Conservation (phyloP, 2,329 filamentous ascomycete genomes). For the Fusarium sp. region DNA sequence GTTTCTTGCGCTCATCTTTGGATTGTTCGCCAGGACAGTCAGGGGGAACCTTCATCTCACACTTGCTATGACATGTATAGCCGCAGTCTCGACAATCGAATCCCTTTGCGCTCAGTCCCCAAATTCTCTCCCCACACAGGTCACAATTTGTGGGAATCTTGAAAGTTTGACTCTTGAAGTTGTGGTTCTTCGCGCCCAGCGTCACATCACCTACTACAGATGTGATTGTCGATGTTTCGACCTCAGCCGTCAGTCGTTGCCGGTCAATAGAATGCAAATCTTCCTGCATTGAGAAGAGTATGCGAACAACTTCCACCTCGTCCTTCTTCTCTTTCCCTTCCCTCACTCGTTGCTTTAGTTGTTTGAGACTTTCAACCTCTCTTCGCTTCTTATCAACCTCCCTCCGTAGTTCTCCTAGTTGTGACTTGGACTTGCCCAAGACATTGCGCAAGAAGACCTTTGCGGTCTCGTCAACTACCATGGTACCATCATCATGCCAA, state of each 20-base stretch:
- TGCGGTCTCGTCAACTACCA: conserved; percentile 87
- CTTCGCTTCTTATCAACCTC: conserved; percentile 88
- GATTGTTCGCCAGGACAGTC: conserved; percentile 93
- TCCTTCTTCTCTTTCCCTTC: conserved; percentile 90
- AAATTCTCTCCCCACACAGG: conserved; percentile 94
- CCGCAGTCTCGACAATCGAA: conserved; percentile 97
- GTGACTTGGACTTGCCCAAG: conserved; percentile 87
- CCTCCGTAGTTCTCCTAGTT: conserved; percentile 81
- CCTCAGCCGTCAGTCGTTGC: conserved; percentile 86
- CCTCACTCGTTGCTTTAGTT: conserved; percentile 78
- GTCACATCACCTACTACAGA: conserved; percentile 91
- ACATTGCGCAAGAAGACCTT: conserved; percentile 94
- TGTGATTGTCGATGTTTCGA: conserved; percentile 95
- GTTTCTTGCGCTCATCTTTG: conserved; percentile 95
- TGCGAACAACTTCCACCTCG: conserved; percentile 84
- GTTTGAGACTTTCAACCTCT: conserved; percentile 84
- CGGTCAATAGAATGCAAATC: conserved; percentile 86
- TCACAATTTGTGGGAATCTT: conserved; percentile 99
- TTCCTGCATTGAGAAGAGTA: conserved; percentile 88
- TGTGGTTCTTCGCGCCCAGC: conserved; percentile 91
- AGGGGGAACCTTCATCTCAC: conserved; percentile 97
- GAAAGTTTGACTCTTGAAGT: conserved; percentile 99
- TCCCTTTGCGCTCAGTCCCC: conserved; percentile 95
- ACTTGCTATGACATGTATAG: conserved; percentile 98
- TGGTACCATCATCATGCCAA: conserved; percentile 92